Percentiles rank a stretch among this genome's conserved stretches.
These are phyloP conservation scores for Phalaenopsis hybrid DNA, from an alignment of 116 monocot genomes.

Conservation along the genomic window DNA sequence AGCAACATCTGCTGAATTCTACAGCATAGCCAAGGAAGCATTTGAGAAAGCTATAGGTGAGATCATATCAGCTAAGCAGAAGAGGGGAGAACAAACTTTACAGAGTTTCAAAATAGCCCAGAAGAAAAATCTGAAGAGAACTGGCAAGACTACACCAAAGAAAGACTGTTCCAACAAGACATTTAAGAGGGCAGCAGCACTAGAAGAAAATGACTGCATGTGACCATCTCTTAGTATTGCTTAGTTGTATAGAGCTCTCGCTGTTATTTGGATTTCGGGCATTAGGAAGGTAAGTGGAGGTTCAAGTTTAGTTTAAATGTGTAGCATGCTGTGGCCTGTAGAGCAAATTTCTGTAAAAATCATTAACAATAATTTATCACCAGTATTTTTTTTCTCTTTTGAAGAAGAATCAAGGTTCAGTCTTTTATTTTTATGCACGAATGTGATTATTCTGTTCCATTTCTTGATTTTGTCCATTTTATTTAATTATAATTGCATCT, in stretches of 20 bases:
- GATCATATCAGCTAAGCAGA: conserved; percentile 48
- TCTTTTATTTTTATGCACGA: background rate
- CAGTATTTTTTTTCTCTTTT: background rate
- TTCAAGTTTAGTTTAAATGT: background rate
- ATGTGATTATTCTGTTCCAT: background rate
- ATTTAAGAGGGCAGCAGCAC: conserved; percentile 26
- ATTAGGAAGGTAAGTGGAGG: background rate
- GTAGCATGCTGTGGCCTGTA: background rate
- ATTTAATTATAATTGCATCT: background rate
- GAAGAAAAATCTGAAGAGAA: conserved; percentile 28
- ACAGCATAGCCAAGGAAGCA: conserved; percentile 66
- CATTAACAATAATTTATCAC: background rate
- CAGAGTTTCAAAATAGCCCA: conserved; percentile 26
- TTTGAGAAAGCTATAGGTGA: conserved; percentile 55
- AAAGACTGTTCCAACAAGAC: conserved; percentile 18
- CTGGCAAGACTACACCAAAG: conserved; percentile 20
- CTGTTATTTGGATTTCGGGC: background rate
- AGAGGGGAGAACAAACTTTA: conserved; percentile 26
- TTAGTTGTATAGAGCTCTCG: background rate
- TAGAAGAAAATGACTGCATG: conserved; percentile 28
- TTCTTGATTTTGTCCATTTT: background rate
- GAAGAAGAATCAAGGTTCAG: background rate
- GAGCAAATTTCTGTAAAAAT: conserved; percentile 2
- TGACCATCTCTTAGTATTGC: background rate
- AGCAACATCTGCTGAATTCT: conserved; percentile 52